Conservation (phyloP, 495 filamentous ascomycete species). For the Achaetomiella virescens region DNA sequence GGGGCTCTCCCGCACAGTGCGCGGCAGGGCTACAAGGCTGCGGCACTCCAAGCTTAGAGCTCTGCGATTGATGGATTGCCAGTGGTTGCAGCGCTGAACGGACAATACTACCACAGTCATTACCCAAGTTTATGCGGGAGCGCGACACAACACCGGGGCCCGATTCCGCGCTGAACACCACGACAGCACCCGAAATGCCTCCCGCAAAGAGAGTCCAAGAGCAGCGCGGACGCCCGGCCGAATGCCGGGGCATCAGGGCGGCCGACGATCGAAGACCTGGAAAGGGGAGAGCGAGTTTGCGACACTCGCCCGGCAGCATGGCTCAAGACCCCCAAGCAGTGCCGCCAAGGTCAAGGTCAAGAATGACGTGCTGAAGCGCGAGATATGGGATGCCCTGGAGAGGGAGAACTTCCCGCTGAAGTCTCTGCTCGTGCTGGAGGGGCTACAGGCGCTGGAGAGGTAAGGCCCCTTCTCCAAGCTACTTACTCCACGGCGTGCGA, state of each 20-base stretch:
- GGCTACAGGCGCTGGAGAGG: conserved; percentile 85
- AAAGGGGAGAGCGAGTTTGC: conserved; percentile 77
- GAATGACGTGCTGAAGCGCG: conserved; percentile 75
- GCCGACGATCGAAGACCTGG: conserved; percentile 45
- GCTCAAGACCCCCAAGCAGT: conserved; percentile 56
- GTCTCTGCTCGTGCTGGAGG: conserved; percentile 77
- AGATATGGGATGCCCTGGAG: conserved; percentile 88
- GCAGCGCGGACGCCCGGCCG: conserved; percentile 33
- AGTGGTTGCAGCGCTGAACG: no score
- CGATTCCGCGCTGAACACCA: conserved; percentile 12
- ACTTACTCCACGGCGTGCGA: neutral
- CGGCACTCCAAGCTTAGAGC: conserved; percentile 4
- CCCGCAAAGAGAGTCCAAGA: conserved; percentile 45
- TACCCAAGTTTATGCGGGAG: conserved; percentile 11
- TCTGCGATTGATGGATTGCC: neutral
- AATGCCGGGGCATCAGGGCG: conserved; percentile 30
- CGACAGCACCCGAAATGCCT: conserved; percentile 34
- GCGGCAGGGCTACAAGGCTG: conserved; percentile 6
- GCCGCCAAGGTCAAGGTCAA: conserved; percentile 61
- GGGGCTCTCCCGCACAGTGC: neutral
- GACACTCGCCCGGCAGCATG: conserved; percentile 78
- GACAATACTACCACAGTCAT: neutral
- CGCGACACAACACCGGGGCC: conserved; percentile 10
- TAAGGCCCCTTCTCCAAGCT: conserved; percentile 30
- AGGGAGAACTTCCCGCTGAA: conserved; percentile 68